A percentile compares a stretch with the other conserved stretches of the same genome.
Conservation (phyloP, 2,329 filamentous ascomycete species). For the Plenodomus lindquistii region DNA sequence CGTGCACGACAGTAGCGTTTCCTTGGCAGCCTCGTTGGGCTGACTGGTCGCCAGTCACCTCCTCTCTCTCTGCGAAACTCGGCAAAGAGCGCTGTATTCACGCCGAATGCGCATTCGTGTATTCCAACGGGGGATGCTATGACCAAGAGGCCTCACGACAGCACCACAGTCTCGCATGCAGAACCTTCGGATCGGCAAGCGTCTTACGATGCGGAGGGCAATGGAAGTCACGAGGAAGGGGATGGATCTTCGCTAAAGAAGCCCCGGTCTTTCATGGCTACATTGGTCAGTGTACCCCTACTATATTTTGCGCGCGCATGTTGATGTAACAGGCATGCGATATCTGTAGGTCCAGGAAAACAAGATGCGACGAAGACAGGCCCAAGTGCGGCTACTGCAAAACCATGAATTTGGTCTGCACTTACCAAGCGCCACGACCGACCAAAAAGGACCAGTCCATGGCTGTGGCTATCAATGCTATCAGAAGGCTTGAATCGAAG, state of each 20-base stretch:
- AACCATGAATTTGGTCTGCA: constrained; percentile 53
- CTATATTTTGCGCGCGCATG: not conserved
- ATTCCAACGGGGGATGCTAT: constrained; percentile 31
- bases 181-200: constrained; percentile 17
- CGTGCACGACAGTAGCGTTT: not conserved
- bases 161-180: constrained; percentile 20
- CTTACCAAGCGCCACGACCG: constrained; percentile 57
- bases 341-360: constrained; percentile 58
- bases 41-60: constrained; percentile 3
- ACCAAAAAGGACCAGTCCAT: constrained; percentile 61
- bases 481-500: constrained; percentile 58
- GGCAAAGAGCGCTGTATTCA: not conserved
- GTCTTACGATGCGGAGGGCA: constrained; percentile 25
- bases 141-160: constrained; percentile 40
- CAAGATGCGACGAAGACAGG: constrained; percentile 59
- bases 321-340: constrained; percentile 53
- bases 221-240: constrained; percentile 27
- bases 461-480: constrained; percentile 58
- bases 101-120: constrained; percentile 6
- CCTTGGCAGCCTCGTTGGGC: not conserved
- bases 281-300: constrained; percentile 25
- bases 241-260: constrained; percentile 37
- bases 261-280: constrained; percentile 43
- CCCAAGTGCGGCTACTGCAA: constrained; percentile 58
- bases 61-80: not conserved